Base-by-base conservation (phyloP, 176 grass and related monocot genomes). In the Musa schizocarpa region DNA sequence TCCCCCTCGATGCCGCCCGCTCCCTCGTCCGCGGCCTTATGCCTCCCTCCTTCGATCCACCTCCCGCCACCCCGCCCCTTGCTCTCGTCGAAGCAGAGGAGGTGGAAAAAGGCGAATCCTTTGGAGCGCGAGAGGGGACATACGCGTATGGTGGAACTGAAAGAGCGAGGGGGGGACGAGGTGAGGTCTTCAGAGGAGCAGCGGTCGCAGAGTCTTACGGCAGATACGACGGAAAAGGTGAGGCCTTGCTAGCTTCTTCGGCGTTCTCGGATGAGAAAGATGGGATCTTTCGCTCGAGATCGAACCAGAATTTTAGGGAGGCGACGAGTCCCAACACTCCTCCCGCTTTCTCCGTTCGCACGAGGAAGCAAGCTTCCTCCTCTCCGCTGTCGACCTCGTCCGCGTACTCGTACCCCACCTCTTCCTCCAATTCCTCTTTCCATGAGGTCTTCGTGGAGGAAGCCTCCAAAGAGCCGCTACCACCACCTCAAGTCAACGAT, bases 21-120 rank as follows among this genome's bases (percentile, higher is more conserved):
- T 70, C 75, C 7, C 77, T 83, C 23, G 77, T 82, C 53, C 50
- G 70, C 55, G 53, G 51, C 3, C 54, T 86, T 52, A 54, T 82
- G 43, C 29, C 75, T 3, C 68, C 63, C 63, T 27, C 63, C 63
- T 65, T 22, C n/a, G 20, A 68, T 9, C 23, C 67, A 14, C 67
- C 67, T 16, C 43, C 67, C 11, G 0, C 7, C n/a, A 16, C 19
- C 20, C 9, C 43, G 50, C n/a, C 48, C 24, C 8, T 48, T 65
- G 80, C 14, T 61, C 1, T 61, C 13, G 57, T 21, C 57, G 57
- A 61, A 61, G 57, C 57, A 20, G 57, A 61, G 57, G 57, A 61
- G n/a, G 16, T 61, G 16, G 57, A 61, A 20, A 61, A 61, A n/a
- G 57, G 57, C 14, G 57, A 61, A 19, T 19, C 19, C 57, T 61